A percentile compares a stretch with the other conserved stretches of the same genome.
Conservation (phyloP, 305 asterid genomes). For the Fraxinus xanthoxyloides region DNA sequence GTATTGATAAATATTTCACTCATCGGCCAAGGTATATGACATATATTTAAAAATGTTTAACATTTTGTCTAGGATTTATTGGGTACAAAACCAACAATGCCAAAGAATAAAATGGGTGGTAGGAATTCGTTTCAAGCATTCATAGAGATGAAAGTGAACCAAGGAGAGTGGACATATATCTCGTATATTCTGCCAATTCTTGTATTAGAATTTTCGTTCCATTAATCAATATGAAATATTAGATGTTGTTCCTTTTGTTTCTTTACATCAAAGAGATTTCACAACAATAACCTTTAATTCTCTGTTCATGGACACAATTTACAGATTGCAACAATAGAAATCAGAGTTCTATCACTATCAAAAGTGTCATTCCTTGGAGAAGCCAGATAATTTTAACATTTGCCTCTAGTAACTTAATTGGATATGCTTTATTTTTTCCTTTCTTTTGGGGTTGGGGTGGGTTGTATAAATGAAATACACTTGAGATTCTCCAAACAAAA, state of each 20-base stretch:
- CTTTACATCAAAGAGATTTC: background rate
- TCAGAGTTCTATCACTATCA: background rate
- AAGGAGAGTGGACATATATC: background rate
- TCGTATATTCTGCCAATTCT: background rate
- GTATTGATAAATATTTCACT: too few species aligned
- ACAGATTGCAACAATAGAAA: background rate
- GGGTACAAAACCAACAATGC: too few species aligned
- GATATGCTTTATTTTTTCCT: too few species aligned
- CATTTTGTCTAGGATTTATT: too few species aligned
- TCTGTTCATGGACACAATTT: background rate
- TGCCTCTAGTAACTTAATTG: too few species aligned
- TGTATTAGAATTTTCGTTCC: background rate
- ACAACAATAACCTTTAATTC: background rate
- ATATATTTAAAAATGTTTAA: too few species aligned
- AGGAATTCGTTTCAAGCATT: background rate
- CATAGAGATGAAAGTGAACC: background rate
- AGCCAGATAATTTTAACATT: background rate
- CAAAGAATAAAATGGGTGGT: background rate
- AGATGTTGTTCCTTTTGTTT: background rate
- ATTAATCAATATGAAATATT: too few species aligned
- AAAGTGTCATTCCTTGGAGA: background rate
- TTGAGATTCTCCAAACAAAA: too few species aligned
- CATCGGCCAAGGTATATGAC: too few species aligned
- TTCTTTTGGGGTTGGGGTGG: too few species aligned
- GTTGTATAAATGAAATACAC: too few species aligned